phyloP scores from a whole-genome alignment of 768 basidiomycete genomes.

The Gymnopilus dilepis region DNA sequence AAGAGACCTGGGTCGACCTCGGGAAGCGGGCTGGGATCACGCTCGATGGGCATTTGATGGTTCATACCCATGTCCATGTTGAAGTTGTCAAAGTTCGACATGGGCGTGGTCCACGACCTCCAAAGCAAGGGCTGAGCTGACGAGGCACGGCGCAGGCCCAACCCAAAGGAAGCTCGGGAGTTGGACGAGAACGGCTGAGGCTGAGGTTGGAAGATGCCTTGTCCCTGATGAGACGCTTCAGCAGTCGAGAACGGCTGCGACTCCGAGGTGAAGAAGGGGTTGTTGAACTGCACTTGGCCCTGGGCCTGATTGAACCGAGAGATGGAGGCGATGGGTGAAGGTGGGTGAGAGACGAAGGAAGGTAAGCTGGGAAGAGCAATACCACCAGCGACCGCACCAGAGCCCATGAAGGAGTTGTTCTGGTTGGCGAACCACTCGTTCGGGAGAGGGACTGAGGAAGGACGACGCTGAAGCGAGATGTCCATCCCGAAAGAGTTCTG shows the following conservation, averaged over 20 bases:
- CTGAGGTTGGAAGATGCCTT: conserved; percentile 12
- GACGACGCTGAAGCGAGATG: conserved; percentile 48
- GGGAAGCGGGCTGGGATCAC: conserved; percentile 23
- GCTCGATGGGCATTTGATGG: conserved; percentile 8
- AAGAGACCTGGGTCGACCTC: conserved; percentile 24
- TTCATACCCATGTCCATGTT: background rate
- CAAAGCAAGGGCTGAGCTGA: conserved; percentile 19
- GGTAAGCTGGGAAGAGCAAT: conserved; percentile 52
- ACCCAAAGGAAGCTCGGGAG: conserved; percentile 8
- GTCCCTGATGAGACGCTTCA: conserved; percentile 7
- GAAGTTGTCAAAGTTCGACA: background rate
- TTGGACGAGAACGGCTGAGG: conserved; percentile 19
- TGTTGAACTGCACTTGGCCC: conserved; percentile 3
- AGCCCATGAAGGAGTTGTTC: conserved; percentile 18
- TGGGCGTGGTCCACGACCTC: conserved; percentile 22
- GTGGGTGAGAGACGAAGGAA: conserved; percentile 41
- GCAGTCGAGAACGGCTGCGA: background rate
- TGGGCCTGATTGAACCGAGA: background rate
- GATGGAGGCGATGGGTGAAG: conserved; percentile 17
- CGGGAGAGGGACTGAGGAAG: conserved; percentile 69
- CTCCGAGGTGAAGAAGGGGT: conserved; percentile 11
- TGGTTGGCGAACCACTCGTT: conserved; percentile 43
- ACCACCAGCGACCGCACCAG: conserved; percentile 30
- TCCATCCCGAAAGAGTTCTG: conserved; percentile 12
- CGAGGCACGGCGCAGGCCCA: conserved; percentile 20